These are phyloP conservation scores for Graphilbum fragrans DNA, from an alignment of 2,329 filamentous ascomycete species.

Conservation along the genomic window DNA sequence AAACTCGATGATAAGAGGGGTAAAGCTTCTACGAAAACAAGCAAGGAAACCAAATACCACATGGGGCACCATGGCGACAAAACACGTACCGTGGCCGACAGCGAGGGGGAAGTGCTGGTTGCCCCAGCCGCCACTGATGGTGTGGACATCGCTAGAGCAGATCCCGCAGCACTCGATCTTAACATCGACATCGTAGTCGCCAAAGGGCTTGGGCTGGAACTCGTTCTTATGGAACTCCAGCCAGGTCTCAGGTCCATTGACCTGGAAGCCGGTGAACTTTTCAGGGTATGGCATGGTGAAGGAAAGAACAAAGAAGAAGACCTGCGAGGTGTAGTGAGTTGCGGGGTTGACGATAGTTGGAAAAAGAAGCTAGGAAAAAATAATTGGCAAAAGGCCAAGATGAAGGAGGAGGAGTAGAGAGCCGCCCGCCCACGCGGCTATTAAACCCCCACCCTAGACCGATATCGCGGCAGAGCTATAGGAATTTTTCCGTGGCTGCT, in stretches of 20 bases:
- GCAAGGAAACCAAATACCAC: neutral
- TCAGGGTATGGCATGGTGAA: constrained; percentile 41
- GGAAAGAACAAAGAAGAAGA: too few species aligned
- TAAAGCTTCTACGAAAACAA: neutral
- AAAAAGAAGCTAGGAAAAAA: neutral
- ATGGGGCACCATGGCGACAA: constrained; percentile 1
- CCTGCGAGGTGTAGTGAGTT: too few species aligned
- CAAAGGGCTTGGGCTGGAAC: constrained; percentile 77
- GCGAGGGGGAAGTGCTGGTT: constrained; percentile 49
- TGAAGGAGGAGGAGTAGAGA: neutral
- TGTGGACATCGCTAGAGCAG: constrained; percentile 62
- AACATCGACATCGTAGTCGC: constrained; percentile 77
- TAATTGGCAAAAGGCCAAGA: neutral
- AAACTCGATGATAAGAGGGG: neutral
- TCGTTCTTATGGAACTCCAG: constrained; percentile 56
- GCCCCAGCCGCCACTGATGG: constrained; percentile 57
- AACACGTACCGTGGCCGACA: constrained; percentile 46
- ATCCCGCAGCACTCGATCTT: constrained; percentile 74
- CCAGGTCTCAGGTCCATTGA: constrained; percentile 39
- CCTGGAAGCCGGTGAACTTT: constrained; percentile 49
- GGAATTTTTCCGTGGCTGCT: too few species aligned
- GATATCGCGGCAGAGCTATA: too few species aligned
- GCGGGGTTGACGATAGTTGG: too few species aligned
- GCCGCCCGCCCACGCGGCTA: too few species aligned
- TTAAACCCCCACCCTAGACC: too few species aligned